Conservation (phyloP, 768 basidiomycete genomes). For the Mycena capillaripes region DNA sequence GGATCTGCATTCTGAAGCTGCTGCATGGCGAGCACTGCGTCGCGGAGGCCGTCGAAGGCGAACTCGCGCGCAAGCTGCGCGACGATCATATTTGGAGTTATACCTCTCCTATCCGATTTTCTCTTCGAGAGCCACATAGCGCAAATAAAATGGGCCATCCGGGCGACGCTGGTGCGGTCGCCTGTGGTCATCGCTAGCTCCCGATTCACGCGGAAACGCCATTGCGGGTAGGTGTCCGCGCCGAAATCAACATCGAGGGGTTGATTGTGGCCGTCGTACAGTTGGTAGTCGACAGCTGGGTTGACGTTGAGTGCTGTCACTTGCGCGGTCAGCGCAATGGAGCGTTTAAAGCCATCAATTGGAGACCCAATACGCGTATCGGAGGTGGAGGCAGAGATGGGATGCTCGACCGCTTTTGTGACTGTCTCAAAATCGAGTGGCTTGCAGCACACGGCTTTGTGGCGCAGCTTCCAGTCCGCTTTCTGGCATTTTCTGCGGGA, state of each 20-base stretch:
- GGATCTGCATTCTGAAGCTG: not conserved
- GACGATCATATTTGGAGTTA: conserved; percentile 4
- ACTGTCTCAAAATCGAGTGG: not conserved
- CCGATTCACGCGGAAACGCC: not conserved
- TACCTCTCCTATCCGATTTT: not conserved
- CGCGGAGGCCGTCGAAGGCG: not conserved
- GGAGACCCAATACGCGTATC: not conserved
- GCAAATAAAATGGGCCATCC: conserved; percentile 12
- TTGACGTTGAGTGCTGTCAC: conserved; percentile 1
- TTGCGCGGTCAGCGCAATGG: conserved; percentile 1
- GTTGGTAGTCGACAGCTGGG: not conserved
- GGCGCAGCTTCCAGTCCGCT: conserved; percentile 13
- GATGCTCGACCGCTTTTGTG: not conserved
- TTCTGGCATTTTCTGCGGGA: conserved; percentile 9
- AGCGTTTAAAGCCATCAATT: conserved; percentile 7
- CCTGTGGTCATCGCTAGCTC: conserved; percentile 19
- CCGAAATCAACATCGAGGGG: not conserved
- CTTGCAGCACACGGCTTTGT: conserved; percentile 12
- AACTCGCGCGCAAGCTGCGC: conserved; percentile 16
- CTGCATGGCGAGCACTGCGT: conserved; percentile 2
- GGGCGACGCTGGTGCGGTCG: not conserved
- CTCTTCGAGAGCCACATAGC: not conserved
- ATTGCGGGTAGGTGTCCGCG: not conserved
- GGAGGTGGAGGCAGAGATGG: not conserved
- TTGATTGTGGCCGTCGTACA: not conserved